A percentile compares a stretch with the other conserved stretches of the same genome.
Evolutionary conservation across 257 asterid species (phyloP).

Genomic region (Fraxinus cuspidata): DNA sequence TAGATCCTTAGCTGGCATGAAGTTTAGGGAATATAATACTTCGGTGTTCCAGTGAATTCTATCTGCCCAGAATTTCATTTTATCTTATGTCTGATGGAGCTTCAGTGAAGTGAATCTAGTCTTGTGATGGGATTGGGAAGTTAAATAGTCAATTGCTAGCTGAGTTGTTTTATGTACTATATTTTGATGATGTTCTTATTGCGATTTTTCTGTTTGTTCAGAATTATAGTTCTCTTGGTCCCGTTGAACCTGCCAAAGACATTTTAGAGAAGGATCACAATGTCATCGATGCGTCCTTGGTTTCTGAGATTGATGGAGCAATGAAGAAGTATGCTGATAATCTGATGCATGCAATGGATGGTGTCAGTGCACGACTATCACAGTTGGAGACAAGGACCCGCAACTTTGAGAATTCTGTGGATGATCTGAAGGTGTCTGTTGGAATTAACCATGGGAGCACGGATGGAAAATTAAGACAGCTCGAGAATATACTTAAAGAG

Average conservation of each 20-base stretch:
- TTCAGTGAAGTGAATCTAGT: not conserved
- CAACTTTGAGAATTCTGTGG: slow-evolving; percentile 74
- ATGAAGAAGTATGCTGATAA: slow-evolving; percentile 81
- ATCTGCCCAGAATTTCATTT: not conserved
- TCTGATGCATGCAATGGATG: slow-evolving; percentile 71
- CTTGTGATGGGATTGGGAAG: not conserved
- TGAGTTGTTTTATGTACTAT: not conserved
- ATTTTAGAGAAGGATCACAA: slow-evolving; percentile 56
- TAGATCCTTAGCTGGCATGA: not conserved
- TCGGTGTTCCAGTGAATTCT: not conserved
- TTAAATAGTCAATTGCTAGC: not conserved
- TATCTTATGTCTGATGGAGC: not conserved
- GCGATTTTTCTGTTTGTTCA: slow-evolving; percentile 25
- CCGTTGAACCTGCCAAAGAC: slow-evolving; percentile 62
- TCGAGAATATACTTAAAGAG: slow-evolving; percentile 84
- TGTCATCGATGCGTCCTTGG: slow-evolving; percentile 41
- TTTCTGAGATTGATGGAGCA: slow-evolving; percentile 78
- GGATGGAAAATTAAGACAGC: slow-evolving; percentile 75
- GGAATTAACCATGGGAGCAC: slow-evolving; percentile 69
- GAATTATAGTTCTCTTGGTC: slow-evolving; percentile 66
- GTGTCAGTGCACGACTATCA: slow-evolving; percentile 75
- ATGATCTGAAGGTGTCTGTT: slow-evolving; percentile 71
- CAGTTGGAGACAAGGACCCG: slow-evolving; percentile 84
- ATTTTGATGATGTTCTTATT: slow-evolving; percentile 1
- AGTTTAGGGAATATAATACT: not conserved